Evolutionary conservation across 805 yeast genomes (phyloP).

Genomic region (Hanseniaspora clermontiae): DNA sequence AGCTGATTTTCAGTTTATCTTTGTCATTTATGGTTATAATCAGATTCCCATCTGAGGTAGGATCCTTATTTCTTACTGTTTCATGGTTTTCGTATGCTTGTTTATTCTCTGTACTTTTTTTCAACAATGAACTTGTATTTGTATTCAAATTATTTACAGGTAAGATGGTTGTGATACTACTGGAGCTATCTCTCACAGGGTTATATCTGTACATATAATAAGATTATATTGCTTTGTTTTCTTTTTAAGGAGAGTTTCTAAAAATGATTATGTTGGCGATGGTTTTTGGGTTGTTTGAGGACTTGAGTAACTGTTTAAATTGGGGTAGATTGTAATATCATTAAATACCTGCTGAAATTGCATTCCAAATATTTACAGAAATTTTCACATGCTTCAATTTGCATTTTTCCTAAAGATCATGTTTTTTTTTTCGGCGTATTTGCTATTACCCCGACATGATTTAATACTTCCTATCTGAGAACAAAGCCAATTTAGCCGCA

Average conservation of each 20-base stretch:
- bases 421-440: too few species aligned
- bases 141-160: neutral
- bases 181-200: conserved; percentile 8
- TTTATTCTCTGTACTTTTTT: neutral
- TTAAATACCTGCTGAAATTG: too few species aligned
- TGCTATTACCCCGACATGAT: neutral
- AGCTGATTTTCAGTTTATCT: conserved; percentile 17
- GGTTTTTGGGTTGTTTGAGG: too few species aligned
- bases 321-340: too few species aligned
- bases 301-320: too few species aligned
- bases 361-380: neutral
- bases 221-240: neutral
- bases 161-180: conserved; percentile 4
- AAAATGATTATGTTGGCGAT: too few species aligned
- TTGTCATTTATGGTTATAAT: conserved; percentile 9
- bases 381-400: neutral
- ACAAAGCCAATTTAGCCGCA: neutral
- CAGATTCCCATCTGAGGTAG: conserved; percentile 10
- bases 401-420: too few species aligned
- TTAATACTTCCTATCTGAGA: neutral
- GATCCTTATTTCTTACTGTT: conserved; percentile 1
- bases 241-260: neutral
- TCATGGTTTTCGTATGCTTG: neutral
- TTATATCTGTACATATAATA: conserved; percentile 3
- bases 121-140: neutral